These are phyloP conservation scores for Lathyrus tuberosus DNA, from an alignment of 306 rosid species.

Conservation along the genomic window DNA sequence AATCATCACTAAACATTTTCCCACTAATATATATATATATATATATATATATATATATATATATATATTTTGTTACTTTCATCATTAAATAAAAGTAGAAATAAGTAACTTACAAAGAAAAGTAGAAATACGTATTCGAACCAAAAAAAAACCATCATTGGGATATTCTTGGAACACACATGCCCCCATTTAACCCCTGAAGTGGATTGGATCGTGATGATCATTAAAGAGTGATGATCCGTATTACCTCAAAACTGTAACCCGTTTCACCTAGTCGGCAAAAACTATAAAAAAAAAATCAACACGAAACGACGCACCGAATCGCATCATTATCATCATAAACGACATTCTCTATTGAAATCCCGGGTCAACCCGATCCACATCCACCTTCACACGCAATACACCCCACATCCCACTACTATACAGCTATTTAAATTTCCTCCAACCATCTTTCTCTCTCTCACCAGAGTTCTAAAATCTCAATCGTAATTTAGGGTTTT, in stretches of 20 bases:
- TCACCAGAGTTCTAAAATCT: background rate
- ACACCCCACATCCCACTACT: background rate
- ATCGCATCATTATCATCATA: background rate
- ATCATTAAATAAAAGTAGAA: too few species aligned
- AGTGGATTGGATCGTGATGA: background rate
- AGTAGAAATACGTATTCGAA: too few species aligned
- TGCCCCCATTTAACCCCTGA: background rate
- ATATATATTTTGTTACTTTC: too few species aligned
- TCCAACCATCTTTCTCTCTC: background rate
- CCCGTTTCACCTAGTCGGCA: background rate
- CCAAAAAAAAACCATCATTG: too few species aligned
- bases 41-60: too few species aligned
- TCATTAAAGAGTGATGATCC: background rate
- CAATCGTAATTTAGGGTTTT: conserved; percentile 49
- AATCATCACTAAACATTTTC: too few species aligned
- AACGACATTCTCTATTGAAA: background rate
- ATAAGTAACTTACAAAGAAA: too few species aligned
- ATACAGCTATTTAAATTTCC: conserved; percentile 7
- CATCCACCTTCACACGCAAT: background rate
- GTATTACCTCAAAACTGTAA: background rate
- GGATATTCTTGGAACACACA: too few species aligned
- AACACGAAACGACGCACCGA: conserved; percentile 3
- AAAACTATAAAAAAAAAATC: background rate
- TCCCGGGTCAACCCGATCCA: background rate
- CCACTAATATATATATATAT: too few species aligned